A percentile compares a stretch with the other conserved stretches of the same genome.
These are phyloP conservation scores for Linnemannia schmuckeri DNA, from an alignment of 192 early-diverging fungal species.

Conservation along the genomic window DNA sequence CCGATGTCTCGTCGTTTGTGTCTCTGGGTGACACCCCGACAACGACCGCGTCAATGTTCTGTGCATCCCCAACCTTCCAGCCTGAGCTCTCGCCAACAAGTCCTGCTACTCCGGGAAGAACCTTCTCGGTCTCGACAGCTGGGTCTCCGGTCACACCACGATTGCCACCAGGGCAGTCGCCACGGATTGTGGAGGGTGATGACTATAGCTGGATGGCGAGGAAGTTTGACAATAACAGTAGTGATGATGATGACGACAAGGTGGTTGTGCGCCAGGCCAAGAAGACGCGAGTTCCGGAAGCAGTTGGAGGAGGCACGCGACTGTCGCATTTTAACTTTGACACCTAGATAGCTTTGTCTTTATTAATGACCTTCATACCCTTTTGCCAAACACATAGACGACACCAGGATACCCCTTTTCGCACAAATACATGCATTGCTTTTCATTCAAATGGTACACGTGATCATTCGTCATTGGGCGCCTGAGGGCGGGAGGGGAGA, in stretches of 20 bases:
- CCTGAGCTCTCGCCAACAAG: slow-evolving; percentile 17
- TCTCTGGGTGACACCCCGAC: neutral
- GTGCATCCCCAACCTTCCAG: neutral
- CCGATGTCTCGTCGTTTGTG: neutral
- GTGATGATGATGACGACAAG: neutral
- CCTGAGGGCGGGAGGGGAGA: neutral
- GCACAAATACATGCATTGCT: neutral
- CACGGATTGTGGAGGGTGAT: neutral
- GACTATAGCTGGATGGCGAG: neutral
- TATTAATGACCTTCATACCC: neutral
- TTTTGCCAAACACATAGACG: too few relatives aligned
- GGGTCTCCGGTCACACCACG: neutral
- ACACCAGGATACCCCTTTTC: neutral
- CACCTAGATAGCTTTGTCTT: neutral
- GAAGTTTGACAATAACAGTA: neutral
- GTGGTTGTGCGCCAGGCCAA: neutral
- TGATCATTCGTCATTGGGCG: neutral
- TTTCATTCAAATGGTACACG: neutral
- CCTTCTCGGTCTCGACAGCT: neutral
- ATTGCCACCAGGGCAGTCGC: neutral
- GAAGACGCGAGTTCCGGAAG: slow-evolving; percentile 9
- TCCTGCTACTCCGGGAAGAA: neutral
- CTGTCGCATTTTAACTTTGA: slow-evolving; percentile 29
- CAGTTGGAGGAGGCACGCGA: slow-evolving; percentile 15
- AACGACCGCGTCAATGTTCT: slow-evolving; percentile 3